Conservation (phyloP, 2,329 filamentous ascomycete genomes). For the Aurifilum marmelostoma region DNA sequence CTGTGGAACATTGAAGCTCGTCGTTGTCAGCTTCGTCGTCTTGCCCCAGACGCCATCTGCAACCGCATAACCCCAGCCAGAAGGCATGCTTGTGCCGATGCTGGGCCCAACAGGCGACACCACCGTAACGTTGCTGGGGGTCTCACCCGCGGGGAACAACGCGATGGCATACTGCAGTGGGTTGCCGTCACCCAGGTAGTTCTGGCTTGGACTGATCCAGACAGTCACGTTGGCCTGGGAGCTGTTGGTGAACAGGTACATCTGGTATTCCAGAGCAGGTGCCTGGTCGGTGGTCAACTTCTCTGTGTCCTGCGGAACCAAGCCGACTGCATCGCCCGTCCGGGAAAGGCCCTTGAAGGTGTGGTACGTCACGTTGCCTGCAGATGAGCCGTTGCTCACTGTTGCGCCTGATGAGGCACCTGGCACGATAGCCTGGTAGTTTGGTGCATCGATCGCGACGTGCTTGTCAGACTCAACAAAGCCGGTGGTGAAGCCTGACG, state of each 20-base stretch:
- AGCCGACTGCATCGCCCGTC: slow-evolving; percentile 59
- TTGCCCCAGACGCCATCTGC: slow-evolving; percentile 52
- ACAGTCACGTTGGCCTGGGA: slow-evolving; percentile 50
- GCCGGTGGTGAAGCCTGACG: slow-evolving; percentile 56
- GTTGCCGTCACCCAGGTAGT: slow-evolving; percentile 53
- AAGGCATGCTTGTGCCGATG: slow-evolving; percentile 46
- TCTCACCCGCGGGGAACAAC: slow-evolving; percentile 44
- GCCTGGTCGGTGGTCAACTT: slow-evolving; percentile 53
- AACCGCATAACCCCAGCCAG: slow-evolving; percentile 48
- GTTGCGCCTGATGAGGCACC: slow-evolving; percentile 34
- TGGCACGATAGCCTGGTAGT: slow-evolving; percentile 50
- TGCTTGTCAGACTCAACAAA: slow-evolving; percentile 66
- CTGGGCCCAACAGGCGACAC: slow-evolving; percentile 47
- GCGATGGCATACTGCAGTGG: slow-evolving; percentile 56
- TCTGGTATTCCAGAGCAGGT: slow-evolving; percentile 61
- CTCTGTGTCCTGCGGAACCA: slow-evolving; percentile 55
- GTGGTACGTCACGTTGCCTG: slow-evolving; percentile 48
- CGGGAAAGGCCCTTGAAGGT: slow-evolving; percentile 60
- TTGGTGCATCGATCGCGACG: slow-evolving; percentile 57
- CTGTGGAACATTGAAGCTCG: slow-evolving; percentile 44
- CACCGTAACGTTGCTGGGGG: slow-evolving; percentile 39
- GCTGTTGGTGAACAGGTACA: slow-evolving; percentile 62
- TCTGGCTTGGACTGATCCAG: slow-evolving; percentile 56
- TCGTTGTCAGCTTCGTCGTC: slow-evolving; percentile 48
- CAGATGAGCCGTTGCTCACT: slow-evolving; percentile 18